phyloP scores from a whole-genome alignment of 768 basidiomycete species.

The Leccinum obscurum region DNA sequence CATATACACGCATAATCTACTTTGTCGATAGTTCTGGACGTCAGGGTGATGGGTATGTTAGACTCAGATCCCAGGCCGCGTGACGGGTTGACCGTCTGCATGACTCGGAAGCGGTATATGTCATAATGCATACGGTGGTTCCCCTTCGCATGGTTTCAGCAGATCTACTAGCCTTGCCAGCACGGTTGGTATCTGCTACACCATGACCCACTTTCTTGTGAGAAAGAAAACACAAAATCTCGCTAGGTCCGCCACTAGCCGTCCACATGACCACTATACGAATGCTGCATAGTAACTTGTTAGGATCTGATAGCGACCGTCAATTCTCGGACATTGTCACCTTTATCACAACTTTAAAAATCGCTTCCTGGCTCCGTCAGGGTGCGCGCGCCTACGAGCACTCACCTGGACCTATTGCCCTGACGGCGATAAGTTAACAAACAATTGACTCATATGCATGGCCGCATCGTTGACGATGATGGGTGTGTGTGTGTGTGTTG shows the following conservation, averaged over 20 bases:
- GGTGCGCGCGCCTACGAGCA: neutral
- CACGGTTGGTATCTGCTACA: too few species aligned
- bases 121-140: too few species aligned
- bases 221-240: too few species aligned
- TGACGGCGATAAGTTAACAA: neutral
- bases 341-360: slow-evolving; percentile 1
- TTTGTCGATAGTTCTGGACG: neutral
- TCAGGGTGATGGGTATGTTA: neutral
- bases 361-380: neutral
- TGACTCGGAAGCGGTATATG: neutral
- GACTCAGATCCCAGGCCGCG: neutral
- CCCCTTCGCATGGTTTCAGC: neutral
- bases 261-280: too few species aligned
- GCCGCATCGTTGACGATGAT: neutral
- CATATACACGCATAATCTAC: neutral
- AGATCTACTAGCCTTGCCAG: neutral
- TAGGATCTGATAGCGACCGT: neutral
- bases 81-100: neutral
- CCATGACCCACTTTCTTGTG: too few species aligned
- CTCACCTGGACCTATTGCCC: neutral
- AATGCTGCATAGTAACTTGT: neutral
- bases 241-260: neutral
- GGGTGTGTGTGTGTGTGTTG: too few species aligned
- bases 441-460: too few species aligned
- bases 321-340: neutral